Conservation (phyloP, 331 rosid species). For the Quercus phellos region DNA sequence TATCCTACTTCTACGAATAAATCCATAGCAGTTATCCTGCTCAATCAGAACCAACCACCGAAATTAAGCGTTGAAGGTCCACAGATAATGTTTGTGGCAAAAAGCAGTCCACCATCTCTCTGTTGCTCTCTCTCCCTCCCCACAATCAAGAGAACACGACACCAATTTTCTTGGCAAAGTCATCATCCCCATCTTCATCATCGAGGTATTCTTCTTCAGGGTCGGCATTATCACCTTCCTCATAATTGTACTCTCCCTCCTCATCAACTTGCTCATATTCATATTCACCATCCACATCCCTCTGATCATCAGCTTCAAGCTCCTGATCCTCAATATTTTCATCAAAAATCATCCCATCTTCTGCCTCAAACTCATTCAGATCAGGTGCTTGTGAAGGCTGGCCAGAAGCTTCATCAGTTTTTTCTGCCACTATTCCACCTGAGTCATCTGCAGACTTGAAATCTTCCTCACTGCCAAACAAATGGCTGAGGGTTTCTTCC, state of each 20-base stretch:
- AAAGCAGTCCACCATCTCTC: constrained; percentile 10
- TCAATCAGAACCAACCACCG: constrained; percentile 41
- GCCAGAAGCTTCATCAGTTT: constrained; percentile 23
- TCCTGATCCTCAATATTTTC: constrained; percentile 57
- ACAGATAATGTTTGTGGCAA: constrained; percentile 15
- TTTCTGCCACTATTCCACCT: constrained; percentile 33
- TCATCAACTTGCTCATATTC: constrained; percentile 82
- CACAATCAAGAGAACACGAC: constrained; percentile 50
- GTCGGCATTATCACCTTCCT: constrained; percentile 64
- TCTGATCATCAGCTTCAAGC: constrained; percentile 57
- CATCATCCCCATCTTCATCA: constrained; percentile 86
- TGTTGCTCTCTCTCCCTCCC: not conserved
- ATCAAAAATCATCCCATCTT: constrained; percentile 54
- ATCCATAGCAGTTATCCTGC: constrained; percentile 46
- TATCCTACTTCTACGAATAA: constrained; percentile 45
- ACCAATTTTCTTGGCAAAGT: constrained; percentile 94
- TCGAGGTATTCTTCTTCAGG: constrained; percentile 65
- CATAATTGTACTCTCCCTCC: constrained; percentile 63
- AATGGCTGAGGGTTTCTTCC: constrained; percentile 24
- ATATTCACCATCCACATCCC: constrained; percentile 75
- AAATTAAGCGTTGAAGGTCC: constrained; percentile 23
- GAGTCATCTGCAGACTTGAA: constrained; percentile 33
- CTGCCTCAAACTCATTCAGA: constrained; percentile 25
- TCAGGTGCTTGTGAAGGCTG: constrained; percentile 24
- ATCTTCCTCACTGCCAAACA: constrained; percentile 17